Evolutionary conservation across 192 early-diverging fungal genomes (phyloP).

Genomic region (Coemansia sp.): DNA sequence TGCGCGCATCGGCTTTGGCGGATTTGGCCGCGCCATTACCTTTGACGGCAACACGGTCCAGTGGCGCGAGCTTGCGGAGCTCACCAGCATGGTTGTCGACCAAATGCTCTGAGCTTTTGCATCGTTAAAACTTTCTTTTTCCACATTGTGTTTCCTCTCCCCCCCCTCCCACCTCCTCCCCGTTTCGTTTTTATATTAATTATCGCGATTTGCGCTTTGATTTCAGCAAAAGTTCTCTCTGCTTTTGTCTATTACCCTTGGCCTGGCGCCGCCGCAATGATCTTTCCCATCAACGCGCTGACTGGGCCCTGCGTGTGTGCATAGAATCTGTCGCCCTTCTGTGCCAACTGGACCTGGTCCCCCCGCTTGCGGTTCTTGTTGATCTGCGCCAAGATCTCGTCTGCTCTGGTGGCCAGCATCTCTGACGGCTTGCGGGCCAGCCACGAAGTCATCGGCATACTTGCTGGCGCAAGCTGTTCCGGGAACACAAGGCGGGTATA

Average conservation of each 20-base stretch:
- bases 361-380: constrained; percentile 16
- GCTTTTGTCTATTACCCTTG: constrained; percentile 17
- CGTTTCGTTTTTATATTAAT: too few species aligned
- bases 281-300: constrained; percentile 25
- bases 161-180: too few species aligned
- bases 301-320: constrained; percentile 40
- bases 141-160: too few species aligned
- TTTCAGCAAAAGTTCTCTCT: not conserved
- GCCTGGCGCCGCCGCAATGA: constrained; percentile 26
- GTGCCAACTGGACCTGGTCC: constrained; percentile 18
- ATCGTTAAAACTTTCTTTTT: constrained; percentile 11
- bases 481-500: constrained; percentile 37
- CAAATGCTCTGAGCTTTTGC: constrained; percentile 36
- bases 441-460: constrained; percentile 47
- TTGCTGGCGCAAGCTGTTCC: constrained; percentile 27
- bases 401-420: constrained; percentile 1
- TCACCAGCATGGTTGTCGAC: constrained; percentile 59
- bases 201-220: not conserved
- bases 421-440: constrained; percentile 4
- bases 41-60: constrained; percentile 43
- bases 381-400: constrained; percentile 23
- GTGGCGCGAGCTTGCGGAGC: constrained; percentile 53
- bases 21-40: constrained; percentile 39
- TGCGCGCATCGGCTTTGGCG: constrained; percentile 48
- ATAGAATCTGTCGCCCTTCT: constrained; percentile 36